Conservation (phyloP, 192 early-diverging fungal species). For the Dimargaris xerosporica region DNA sequence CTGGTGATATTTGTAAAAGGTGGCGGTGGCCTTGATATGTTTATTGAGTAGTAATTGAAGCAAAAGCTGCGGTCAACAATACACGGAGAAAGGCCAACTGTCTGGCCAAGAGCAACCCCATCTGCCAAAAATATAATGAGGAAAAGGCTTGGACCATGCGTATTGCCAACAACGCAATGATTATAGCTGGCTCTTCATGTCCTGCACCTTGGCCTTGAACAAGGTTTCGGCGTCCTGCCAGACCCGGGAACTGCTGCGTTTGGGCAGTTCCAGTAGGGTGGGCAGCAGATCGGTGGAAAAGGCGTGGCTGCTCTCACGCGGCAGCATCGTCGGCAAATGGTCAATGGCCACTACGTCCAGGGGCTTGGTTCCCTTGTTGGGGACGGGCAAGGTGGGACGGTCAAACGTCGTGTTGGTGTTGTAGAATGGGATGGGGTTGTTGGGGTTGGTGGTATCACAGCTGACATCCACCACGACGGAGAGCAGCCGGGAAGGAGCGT, state of each 20-base stretch:
- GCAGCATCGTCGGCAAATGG: constrained; percentile 87
- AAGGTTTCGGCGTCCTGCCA: constrained; percentile 76
- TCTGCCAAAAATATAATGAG: too few species aligned
- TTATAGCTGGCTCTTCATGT: constrained; percentile 17
- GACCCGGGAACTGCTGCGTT: constrained; percentile 48
- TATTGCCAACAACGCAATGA: too few species aligned
- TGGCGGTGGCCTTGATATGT: too few species aligned
- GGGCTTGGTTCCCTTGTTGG: constrained; percentile 36
- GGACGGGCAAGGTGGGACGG: constrained; percentile 65
- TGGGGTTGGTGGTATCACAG: constrained; percentile 94
- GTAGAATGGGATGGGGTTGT: constrained; percentile 97
- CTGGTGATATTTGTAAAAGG: too few species aligned
- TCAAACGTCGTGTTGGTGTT: constrained; percentile 86
- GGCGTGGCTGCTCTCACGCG: constrained; percentile 78
- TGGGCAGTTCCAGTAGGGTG: constrained; percentile 52
- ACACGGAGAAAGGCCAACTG: too few species aligned
- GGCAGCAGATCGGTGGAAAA: constrained; percentile 80
- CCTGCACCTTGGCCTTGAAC: constrained; percentile 63
- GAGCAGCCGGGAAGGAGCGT: constrained; percentile 43
- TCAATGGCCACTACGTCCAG: constrained; percentile 92
- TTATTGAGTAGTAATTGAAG: too few species aligned
- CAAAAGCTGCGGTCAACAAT: too few species aligned
- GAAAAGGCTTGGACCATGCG: too few species aligned
- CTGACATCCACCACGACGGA: constrained; percentile 84
- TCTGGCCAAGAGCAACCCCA: too few species aligned